Percentiles rank a stretch among this genome's conserved stretches.
Conservation (phyloP, 148 eudicot species). For the Limonium bicolor region DNA sequence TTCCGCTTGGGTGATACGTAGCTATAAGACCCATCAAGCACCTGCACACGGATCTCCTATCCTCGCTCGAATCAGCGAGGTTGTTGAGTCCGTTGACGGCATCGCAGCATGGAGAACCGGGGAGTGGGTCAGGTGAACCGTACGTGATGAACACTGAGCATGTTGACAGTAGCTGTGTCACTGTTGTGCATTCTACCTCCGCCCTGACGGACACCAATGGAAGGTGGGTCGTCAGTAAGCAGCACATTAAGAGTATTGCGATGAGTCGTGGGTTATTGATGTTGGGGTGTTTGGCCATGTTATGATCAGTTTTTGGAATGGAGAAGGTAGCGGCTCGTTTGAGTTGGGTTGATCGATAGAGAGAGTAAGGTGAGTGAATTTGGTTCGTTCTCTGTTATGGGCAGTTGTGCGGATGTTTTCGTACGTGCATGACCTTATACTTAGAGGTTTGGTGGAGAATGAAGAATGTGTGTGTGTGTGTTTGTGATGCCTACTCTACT, state of each 20-base stretch:
- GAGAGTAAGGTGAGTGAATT: background rate
- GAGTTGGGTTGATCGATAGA: slow-evolving; percentile 1
- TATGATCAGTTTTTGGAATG: background rate
- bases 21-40: slow-evolving; percentile 73
- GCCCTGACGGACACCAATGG: no score
- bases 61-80: slow-evolving; percentile 28
- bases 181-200: slow-evolving; percentile 57
- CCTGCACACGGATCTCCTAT: slow-evolving; percentile 34
- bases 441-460: slow-evolving; percentile 26
- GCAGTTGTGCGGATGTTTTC: background rate
- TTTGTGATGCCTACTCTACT: no score
- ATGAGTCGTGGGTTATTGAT: no score
- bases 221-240: background rate
- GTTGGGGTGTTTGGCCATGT: background rate
- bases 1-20: slow-evolving; percentile 43
- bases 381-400: background rate
- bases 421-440: background rate
- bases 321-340: background rate
- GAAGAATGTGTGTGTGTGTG: slow-evolving; percentile 24
- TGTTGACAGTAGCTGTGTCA: slow-evolving; percentile 43
- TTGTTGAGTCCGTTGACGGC: slow-evolving; percentile 39
- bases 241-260: background rate
- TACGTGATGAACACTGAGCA: slow-evolving; percentile 63
- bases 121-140: slow-evolving; percentile 71
- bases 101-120: slow-evolving; percentile 71